These are phyloP conservation scores for Coemansia pectinata DNA, from an alignment of 192 early-diverging fungal genomes.

Conservation along the genomic window DNA sequence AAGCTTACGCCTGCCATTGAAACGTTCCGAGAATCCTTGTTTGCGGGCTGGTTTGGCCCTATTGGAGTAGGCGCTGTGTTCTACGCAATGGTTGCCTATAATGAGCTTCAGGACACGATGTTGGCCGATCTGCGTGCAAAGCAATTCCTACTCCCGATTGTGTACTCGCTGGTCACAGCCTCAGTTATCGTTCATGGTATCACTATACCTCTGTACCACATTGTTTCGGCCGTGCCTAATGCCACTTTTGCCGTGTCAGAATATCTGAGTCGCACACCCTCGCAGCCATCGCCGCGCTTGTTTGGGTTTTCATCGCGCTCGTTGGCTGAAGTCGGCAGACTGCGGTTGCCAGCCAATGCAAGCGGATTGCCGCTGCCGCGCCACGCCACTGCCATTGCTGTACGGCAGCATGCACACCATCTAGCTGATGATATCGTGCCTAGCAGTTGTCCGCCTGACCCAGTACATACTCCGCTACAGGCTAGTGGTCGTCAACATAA, in stretches of 20 bases:
- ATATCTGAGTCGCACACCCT: constrained; percentile 13
- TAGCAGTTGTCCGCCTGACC: constrained; percentile 6
- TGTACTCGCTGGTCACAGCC: constrained; percentile 69
- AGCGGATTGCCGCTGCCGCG: neutral
- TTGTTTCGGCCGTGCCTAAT: constrained; percentile 16
- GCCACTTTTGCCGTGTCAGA: constrained; percentile 13
- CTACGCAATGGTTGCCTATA: constrained; percentile 51
- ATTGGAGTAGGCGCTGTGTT: constrained; percentile 68
- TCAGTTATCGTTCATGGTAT: constrained; percentile 80
- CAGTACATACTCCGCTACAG: neutral
- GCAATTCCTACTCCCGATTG: constrained; percentile 53
- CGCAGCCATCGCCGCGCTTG: constrained; percentile 10
- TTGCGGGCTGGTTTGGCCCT: constrained; percentile 89
- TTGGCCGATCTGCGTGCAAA: constrained; percentile 14
- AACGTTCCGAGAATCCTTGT: constrained; percentile 69
- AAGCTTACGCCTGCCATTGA: constrained; percentile 64
- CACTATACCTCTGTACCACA: constrained; percentile 68
- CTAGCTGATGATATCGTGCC: neutral
- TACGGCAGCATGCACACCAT: neutral
- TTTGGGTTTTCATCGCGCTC: constrained; percentile 9
- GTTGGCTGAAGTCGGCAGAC: neutral
- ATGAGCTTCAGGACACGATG: constrained; percentile 19
- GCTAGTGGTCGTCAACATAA: constrained; percentile 5
- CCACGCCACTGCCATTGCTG: neutral
- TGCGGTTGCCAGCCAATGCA: neutral